Base-by-base conservation (phyloP, 352 stramenopile species). In the Phytophthora syringae region DNA sequence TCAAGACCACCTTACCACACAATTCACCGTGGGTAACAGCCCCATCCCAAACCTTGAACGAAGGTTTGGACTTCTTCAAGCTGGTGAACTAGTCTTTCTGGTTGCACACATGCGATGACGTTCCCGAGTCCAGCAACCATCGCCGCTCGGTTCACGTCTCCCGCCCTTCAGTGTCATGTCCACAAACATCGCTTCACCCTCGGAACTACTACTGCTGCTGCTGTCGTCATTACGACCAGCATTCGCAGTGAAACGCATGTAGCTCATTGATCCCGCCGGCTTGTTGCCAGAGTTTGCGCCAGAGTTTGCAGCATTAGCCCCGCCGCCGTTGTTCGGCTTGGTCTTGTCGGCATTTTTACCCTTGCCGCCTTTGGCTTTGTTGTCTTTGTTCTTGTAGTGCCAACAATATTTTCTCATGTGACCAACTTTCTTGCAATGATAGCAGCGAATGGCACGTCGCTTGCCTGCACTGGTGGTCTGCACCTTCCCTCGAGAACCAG, bases 41-140 rank as follows among this genome's bases (percentile, higher is more conserved):
- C 0, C 52, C 37, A 4, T 42, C 36, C 51, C 36, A 49, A 4
- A 43, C 52, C 12, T 32, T 49, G 13, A 57, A 57, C 36, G 50
- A 48, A 34, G 50, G 11, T 2, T 48, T 57, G 5, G 50, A 57
- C 36, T 50, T 32, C 5, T 59, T 59, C 1, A 59, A 43, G 11
- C 52, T 42, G 4, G 39, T 43, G n/a, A 59, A 59, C 2, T 11
- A 6, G 1, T 59, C 52, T 7, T 32, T 30, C 24, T 51, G 22
- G 2, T 9, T 49, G 11, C 37, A 59, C 4, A 51, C 52, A 32
- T 59, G 52, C 15, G 39, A 28, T 11, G 52, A 18, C 6, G 52
- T 21, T n/a, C 52, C 52, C 2, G 37, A 59, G 18, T 51, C 52
- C n/a, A 59, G 18, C 52, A 59, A 37, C 52, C 52, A 16, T 39